Evolutionary conservation across 208 protist species (phyloP).

Genomic region (Herpetomonas samuelpessoai): DNA sequence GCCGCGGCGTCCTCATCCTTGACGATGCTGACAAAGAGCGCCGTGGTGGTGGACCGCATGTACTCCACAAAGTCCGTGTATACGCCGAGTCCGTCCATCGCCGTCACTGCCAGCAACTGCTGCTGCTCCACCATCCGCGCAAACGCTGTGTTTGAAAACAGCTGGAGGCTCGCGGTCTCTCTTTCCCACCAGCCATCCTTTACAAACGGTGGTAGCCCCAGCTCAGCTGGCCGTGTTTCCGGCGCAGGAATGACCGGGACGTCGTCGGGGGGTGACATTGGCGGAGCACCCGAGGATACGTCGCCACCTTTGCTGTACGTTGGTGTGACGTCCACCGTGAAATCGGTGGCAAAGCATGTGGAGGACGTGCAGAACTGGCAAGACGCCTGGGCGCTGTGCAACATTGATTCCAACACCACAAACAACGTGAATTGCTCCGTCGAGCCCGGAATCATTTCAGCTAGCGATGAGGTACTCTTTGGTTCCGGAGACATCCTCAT

Average conservation of each 20-base stretch:
- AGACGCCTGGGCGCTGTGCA: conserved; percentile 84
- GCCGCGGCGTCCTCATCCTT: neutral
- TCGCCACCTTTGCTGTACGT: conserved; percentile 53
- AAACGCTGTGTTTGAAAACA: conserved; percentile 46
- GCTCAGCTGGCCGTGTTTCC: neutral
- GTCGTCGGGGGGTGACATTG: neutral
- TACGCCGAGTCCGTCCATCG: conserved; percentile 70
- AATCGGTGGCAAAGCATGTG: conserved; percentile 31
- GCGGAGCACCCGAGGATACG: neutral
- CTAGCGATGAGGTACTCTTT: conserved; percentile 61
- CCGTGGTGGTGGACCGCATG: conserved; percentile 56
- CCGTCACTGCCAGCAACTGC: conserved; percentile 37
- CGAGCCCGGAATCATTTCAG: conserved; percentile 78
- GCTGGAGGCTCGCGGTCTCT: conserved; percentile 68
- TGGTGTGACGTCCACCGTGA: conserved; percentile 69
- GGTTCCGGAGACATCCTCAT: conserved; percentile 65
- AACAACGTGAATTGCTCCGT: conserved; percentile 88
- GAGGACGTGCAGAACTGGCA: conserved; percentile 63
- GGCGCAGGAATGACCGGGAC: neutral
- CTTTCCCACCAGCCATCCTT: conserved; percentile 25
- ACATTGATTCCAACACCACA: conserved; percentile 51
- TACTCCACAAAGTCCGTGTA: conserved; percentile 66
- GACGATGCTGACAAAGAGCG: conserved; percentile 24
- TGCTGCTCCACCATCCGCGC: conserved; percentile 58
- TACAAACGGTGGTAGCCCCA: neutral